A percentile compares a stretch with the other conserved stretches of the same genome.
Conservation (phyloP, 2,329 filamentous ascomycete genomes). For the Penicillium sp. region DNA sequence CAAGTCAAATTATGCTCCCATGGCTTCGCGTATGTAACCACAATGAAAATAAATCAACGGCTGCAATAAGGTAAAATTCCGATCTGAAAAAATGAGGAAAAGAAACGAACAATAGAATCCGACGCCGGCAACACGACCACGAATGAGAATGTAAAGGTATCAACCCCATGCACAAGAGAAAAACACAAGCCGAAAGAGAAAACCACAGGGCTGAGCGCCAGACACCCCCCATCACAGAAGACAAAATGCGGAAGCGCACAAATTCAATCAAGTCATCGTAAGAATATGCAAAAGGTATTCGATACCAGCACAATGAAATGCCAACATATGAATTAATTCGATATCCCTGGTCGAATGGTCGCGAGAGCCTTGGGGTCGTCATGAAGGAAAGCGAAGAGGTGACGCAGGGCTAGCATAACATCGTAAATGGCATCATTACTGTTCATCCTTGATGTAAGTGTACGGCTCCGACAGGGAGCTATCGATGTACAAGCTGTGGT, state of each 20-base stretch:
- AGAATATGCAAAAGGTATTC: slow-evolving; percentile 39
- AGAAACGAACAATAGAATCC: slow-evolving; percentile 23
- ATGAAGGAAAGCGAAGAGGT: slow-evolving; percentile 22
- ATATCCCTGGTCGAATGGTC: slow-evolving; percentile 22
- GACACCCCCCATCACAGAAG: slow-evolving; percentile 31
- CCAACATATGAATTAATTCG: slow-evolving; percentile 36
- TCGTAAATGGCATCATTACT: slow-evolving; percentile 26
- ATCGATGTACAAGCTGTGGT: slow-evolving; percentile 43
- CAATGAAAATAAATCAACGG: slow-evolving; percentile 13
- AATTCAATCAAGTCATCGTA: slow-evolving; percentile 35
- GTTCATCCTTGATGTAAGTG: slow-evolving; percentile 32
- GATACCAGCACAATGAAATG: slow-evolving; percentile 41
- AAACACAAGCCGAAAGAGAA: slow-evolving; percentile 18
- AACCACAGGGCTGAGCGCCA: slow-evolving; percentile 28
- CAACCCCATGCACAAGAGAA: slow-evolving; percentile 23
- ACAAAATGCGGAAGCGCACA: slow-evolving; percentile 35
- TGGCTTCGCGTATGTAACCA: background rate
- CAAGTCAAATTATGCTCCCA: background rate
- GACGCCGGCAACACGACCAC: slow-evolving; percentile 26
- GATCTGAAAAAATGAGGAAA: slow-evolving; percentile 21
- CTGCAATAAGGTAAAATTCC: slow-evolving; percentile 22
- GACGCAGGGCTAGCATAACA: slow-evolving; percentile 24
- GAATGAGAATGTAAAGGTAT: slow-evolving; percentile 30
- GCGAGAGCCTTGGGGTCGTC: slow-evolving; percentile 22
- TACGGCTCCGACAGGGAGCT: slow-evolving; percentile 30